Evolutionary conservation across 2,329 filamentous ascomycete species (phyloP), one percentile per base, ranked within the genome.

Genomic region (Exophiala lecanii-corni): DNA sequence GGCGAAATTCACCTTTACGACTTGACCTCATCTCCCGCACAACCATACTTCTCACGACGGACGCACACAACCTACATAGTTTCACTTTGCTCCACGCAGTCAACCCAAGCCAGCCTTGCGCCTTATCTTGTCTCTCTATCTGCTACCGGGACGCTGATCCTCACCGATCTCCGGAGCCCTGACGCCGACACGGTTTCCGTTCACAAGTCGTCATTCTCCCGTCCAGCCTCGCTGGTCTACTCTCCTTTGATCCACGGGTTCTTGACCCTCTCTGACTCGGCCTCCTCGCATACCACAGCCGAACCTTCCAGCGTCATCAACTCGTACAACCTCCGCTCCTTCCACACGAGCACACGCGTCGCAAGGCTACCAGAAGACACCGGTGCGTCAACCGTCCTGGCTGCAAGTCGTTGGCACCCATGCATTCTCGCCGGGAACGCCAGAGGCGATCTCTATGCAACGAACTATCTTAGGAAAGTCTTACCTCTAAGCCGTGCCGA

Each of bases 1-100:
- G 79, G 79, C 2, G 74, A 66, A 41, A 61, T 81, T 3, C 73
- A 69, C 3, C 60, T 80, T 17, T 82, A 73, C 68, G 73, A 67
- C 44, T 47, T 62, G 9, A 59, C 41, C 3, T 20, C 38, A 23
- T 28, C 36, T 13, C 10, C 31, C 35, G 32, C 45, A 6, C n/a
- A 34, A 4, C 32, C 43, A 26, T 49, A 46, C 36, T n/a, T 42
- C 10, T 43, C 32, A 32, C 13, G 30, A 39, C 15, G 33, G 19
- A n/a, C 50, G 55, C 63, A 71, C 43, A 62, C 65, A 30, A 70
- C 68, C 1, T 76, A 74, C 57, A 68, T 77, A 43, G 61, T 66
- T 40, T 60, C 62, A 28, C 59, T 67, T 26, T 55, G 59, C 2
- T 70, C 7, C 23, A 20, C 9, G 15, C 6, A 74, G 1, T 74